These are phyloP conservation scores for Edaphochlamys debaryana DNA, from an alignment of 139 green algal genomes.

Conservation along the genomic window DNA sequence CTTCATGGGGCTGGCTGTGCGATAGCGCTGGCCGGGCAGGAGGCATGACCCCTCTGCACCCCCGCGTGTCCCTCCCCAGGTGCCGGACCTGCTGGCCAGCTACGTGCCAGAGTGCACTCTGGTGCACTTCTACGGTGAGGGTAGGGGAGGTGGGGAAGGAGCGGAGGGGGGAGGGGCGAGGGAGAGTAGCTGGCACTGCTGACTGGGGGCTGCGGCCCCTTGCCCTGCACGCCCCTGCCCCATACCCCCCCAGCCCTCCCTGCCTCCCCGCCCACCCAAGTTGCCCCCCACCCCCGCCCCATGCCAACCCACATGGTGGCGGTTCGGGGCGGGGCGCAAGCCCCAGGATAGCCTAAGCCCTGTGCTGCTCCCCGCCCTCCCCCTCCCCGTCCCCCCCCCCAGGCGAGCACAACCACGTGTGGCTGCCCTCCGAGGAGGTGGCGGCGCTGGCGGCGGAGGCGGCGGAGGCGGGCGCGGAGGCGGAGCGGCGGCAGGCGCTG, in stretches of 20 bases:
- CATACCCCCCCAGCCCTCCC: no score
- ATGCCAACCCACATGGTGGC: not conserved
- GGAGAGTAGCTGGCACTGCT: not conserved
- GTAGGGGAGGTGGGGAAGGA: not conserved
- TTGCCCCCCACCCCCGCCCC: not conserved
- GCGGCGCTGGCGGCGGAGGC: not conserved
- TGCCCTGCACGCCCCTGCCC: no score
- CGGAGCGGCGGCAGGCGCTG: not conserved
- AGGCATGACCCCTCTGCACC: no score
- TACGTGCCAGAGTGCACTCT: conserved; percentile 4
- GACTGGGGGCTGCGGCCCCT: no score
- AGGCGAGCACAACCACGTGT: conserved; percentile 39
- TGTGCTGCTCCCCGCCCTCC: no score
- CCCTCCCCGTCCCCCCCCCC: no score
- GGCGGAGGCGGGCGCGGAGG: not conserved
- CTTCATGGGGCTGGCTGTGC: no score
- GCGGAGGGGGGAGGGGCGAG: not conserved
- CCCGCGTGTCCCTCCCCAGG: no score
- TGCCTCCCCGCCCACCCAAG: no score
- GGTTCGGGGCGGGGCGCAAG: no score
- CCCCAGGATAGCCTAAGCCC: no score
- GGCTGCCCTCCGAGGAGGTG: conserved; percentile 5
- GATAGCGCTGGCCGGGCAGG: no score
- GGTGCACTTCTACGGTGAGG: conserved; percentile 32
- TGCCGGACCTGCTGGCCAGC: conserved; percentile 16